phyloP scores from a whole-genome alignment of 2,329 filamentous ascomycete genomes.

The Colletotrichum navitas region DNA sequence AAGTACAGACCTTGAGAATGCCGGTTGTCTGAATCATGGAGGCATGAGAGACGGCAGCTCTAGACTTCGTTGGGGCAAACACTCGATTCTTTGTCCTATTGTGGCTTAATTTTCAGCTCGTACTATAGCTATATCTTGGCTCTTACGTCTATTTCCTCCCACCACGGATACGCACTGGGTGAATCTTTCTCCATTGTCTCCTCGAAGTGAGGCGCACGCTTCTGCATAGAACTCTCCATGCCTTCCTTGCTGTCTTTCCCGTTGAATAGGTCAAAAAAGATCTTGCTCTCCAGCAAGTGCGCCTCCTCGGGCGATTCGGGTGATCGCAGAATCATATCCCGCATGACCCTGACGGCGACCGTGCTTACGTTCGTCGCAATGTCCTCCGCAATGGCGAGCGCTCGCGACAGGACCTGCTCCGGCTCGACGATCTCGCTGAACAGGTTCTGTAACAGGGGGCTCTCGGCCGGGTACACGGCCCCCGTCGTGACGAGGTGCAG shows the following conservation, averaged over 20 bases:
- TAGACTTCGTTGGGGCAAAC: neutral
- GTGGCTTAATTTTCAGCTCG: neutral
- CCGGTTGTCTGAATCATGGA: neutral
- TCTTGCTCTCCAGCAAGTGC: slow-evolving; percentile 75
- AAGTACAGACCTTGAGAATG: slow-evolving; percentile 55
- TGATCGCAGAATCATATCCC: slow-evolving; percentile 76
- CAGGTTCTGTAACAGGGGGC: slow-evolving; percentile 67
- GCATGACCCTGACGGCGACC: slow-evolving; percentile 75
- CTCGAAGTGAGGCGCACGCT: slow-evolving; percentile 72
- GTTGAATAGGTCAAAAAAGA: slow-evolving; percentile 72
- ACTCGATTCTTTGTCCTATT: slow-evolving; percentile 2
- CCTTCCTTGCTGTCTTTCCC: slow-evolving; percentile 74
- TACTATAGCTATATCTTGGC: slow-evolving; percentile 42
- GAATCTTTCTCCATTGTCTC: slow-evolving; percentile 71
- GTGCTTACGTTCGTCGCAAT: slow-evolving; percentile 75
- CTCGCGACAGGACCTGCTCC: slow-evolving; percentile 72
- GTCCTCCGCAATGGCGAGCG: slow-evolving; percentile 75
- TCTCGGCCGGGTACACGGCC: slow-evolving; percentile 64
- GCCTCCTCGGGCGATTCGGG: slow-evolving; percentile 73
- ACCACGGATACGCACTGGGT: slow-evolving; percentile 76
- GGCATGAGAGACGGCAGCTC: neutral
- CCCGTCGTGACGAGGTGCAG: slow-evolving; percentile 77
- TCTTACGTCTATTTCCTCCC: slow-evolving; percentile 62
- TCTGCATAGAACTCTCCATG: slow-evolving; percentile 76
- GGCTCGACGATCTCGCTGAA: slow-evolving; percentile 75